phyloP scores from a whole-genome alignment of 352 stramenopile species.

The Phytophthora ohioensis region DNA sequence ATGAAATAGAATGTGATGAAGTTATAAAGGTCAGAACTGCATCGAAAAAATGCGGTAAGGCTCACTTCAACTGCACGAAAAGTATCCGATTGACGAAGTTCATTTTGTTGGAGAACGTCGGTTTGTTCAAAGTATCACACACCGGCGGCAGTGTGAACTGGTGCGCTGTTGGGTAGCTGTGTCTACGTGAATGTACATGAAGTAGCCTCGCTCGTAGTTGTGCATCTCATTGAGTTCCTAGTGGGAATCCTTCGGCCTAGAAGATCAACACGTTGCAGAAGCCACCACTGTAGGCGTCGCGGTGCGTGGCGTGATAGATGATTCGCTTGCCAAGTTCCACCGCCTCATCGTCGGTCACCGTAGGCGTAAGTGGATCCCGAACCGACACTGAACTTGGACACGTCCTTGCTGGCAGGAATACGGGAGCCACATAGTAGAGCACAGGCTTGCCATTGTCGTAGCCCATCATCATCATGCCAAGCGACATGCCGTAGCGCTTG shows the following conservation, averaged over 20 bases:
- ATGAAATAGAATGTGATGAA: no score
- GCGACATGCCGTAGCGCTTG: conserved; percentile 93
- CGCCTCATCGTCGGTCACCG: conserved; percentile 98
- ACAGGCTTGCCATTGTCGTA: conserved; percentile 98
- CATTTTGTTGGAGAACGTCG: no score
- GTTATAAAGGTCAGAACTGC: no score
- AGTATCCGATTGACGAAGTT: no score
- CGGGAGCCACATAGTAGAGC: conserved; percentile 99
- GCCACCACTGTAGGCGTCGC: conserved; percentile 98
- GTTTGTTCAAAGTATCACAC: no score
- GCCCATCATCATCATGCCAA: conserved; percentile 99
- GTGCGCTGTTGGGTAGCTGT: no score
- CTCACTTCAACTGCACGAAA: no score
- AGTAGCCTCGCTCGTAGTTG: conserved; percentile 83
- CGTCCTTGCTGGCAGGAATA: conserved; percentile 94
- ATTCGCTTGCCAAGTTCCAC: conserved; percentile 98
- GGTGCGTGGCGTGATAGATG: conserved; percentile 99
- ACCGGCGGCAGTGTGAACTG: no score
- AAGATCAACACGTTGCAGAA: conserved; percentile 96
- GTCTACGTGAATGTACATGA: no score
- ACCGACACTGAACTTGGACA: conserved; percentile 98
- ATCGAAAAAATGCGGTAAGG: no score
- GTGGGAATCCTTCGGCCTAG: conserved; percentile 96
- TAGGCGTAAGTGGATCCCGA: conserved; percentile 99
- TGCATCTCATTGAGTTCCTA: conserved; percentile 99